These are phyloP conservation scores for Xylaria telfairii DNA, from an alignment of 495 filamentous ascomycete genomes.

Conservation along the genomic window DNA sequence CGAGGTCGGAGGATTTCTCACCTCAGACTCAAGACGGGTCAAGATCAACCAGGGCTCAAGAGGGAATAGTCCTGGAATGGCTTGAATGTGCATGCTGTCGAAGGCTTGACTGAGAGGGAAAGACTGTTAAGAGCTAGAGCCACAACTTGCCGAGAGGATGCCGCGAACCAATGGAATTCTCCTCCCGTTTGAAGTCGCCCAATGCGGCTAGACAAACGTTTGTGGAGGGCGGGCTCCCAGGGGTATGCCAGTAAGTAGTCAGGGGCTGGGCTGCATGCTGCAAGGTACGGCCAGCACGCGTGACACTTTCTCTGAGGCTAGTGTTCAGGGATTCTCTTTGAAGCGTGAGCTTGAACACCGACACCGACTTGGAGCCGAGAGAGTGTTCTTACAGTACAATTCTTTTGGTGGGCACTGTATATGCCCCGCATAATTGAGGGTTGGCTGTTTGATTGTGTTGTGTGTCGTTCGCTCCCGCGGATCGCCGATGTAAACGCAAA, in stretches of 20 bases:
- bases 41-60: conserved; percentile 11
- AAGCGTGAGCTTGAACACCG: conserved; percentile 2
- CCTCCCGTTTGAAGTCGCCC: conserved; percentile 16
- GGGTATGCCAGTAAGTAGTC: background rate
- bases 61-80: background rate
- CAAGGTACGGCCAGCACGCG: conserved; percentile 26
- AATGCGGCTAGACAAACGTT: conserved; percentile 22
- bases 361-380: conserved; percentile 13
- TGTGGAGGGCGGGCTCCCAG: conserved; percentile 15
- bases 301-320: conserved; percentile 16
- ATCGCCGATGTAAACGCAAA: background rate
- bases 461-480: background rate
- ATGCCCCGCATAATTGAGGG: background rate
- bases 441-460: background rate
- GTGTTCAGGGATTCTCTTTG: conserved; percentile 2
- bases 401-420: background rate
- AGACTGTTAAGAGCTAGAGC: background rate
- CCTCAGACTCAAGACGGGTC: conserved; percentile 12
- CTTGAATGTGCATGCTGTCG: background rate
- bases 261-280: conserved; percentile 23
- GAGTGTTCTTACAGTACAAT: background rate
- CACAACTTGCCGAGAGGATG: background rate
- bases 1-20: conserved; percentile 20
- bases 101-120: too few relatives aligned
- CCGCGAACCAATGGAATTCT: conserved; percentile 2